Conservation (phyloP, 225 moss, liverwort and hornwort genomes). For the Neckera pumila region DNA sequence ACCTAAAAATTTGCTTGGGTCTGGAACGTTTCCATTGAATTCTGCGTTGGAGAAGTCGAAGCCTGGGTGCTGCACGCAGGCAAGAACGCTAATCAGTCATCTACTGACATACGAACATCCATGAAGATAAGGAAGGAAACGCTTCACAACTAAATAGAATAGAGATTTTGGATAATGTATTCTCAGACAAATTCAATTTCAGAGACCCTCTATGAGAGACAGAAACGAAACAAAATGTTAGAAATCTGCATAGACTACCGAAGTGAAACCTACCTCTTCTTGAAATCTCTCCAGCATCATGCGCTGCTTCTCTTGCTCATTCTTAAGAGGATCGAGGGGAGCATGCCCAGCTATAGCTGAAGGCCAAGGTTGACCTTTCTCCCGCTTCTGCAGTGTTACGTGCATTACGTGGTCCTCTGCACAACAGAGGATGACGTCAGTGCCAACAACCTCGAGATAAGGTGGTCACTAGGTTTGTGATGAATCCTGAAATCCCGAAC, state of each 20-base stretch:
- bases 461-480: background rate
- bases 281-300: slow-evolving; percentile 97
- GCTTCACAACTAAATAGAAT: background rate
- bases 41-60: slow-evolving; percentile 87
- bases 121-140: background rate
- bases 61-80: slow-evolving; percentile 60
- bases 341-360: slow-evolving; percentile 82
- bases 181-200: background rate
- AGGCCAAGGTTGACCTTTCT: slow-evolving; percentile 72
- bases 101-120: background rate
- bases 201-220: background rate
- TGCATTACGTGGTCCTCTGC: slow-evolving; percentile 41
- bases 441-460: background rate
- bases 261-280: slow-evolving; percentile 47
- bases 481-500: background rate
- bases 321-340: slow-evolving; percentile 51
- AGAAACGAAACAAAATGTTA: background rate
- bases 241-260: background rate
- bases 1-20: slow-evolving; percentile 66
- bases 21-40: slow-evolving; percentile 59
- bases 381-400: slow-evolving; percentile 72
- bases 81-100: background rate
- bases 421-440: background rate
- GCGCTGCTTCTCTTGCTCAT: slow-evolving; percentile 87
- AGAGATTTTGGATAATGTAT: background rate